Base-by-base conservation (phyloP, 805 yeast species). In the Lipomyces yamanashiensis region DNA sequence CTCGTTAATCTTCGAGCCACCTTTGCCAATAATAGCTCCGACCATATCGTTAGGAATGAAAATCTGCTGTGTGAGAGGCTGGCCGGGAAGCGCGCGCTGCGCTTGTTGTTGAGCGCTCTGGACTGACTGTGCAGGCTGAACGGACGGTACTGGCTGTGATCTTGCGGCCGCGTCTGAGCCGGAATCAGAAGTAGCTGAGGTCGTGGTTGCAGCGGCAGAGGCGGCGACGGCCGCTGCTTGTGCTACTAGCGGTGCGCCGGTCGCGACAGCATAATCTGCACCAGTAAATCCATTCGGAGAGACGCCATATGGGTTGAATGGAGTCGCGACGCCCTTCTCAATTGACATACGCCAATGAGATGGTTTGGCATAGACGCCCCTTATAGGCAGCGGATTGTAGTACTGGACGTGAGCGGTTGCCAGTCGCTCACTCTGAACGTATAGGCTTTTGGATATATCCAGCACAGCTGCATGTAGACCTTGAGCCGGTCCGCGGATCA, bases 1-100 rank as follows among this genome's bases (percentile, higher is more conserved):
- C 66, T 88, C 90, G 71, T 86, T 88, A 63, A 91, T 87, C 70
- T 87, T 88, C 71, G 88, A 85, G 19, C 97, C 97, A 39, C 91
- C 90, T 75, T 86, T 89, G 0, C 97, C 97, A 64, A 91, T 91
- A 34, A 91, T 87, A 45, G 89, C 84, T 0, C 97, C 97, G 45
- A 91, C 92, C 74, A 82, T 87, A 43, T 84, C 84, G 72, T 87
- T 87, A 28, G 96, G 92, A 50, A 91, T 90, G 68, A 78, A 87
- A 2, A 90, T 80, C 64, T 88, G 92, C 74, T 89, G 90, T 59
- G 85, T 82, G 59, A 83, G 39, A 8, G 69, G 63, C 28, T 64
- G 69, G 7, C 69, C 69, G 1, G 69, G 67, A 1, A 59, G 52
- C 6, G 62, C 61, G 13, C 52, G 64, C 39, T 60, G 64, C 5